These are phyloP conservation scores for Talaromyces sp. DNA, from an alignment of 2,329 filamentous ascomycete species.

Conservation along the genomic window DNA sequence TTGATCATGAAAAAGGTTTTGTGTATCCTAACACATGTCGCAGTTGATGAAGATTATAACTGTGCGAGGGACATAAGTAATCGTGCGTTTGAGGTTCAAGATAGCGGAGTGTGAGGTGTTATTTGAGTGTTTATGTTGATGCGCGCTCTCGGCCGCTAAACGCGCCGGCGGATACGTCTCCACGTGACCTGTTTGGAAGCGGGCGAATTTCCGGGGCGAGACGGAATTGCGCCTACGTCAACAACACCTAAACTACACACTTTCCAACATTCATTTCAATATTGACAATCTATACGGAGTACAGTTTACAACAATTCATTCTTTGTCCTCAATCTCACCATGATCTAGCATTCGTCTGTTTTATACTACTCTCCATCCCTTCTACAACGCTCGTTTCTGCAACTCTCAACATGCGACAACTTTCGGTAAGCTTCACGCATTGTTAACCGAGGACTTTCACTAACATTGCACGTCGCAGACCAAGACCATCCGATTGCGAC, in stretches of 20 bases:
- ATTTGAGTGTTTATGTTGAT: neutral
- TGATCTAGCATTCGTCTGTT: neutral
- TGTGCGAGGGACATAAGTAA: neutral
- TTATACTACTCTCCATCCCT: neutral
- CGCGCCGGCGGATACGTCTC: neutral
- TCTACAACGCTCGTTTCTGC: slow-evolving; percentile 2
- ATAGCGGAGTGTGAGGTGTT: neutral
- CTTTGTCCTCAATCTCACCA: neutral
- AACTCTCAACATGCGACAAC: slow-evolving; percentile 7
- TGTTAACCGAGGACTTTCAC: neutral
- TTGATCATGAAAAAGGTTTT: slow-evolving; percentile 27
- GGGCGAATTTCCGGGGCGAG: slow-evolving; percentile 1
- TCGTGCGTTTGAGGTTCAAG: neutral
- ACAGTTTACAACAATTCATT: neutral
- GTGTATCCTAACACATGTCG: slow-evolving; percentile 1
- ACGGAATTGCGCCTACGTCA: slow-evolving; percentile 14
- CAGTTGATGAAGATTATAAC: neutral
- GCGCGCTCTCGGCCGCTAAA: slow-evolving; percentile 9
- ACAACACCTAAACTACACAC: neutral
- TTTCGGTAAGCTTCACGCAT: slow-evolving; percentile 4
- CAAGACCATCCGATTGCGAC: neutral
- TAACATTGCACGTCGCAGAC: neutral
- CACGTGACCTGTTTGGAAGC: slow-evolving; percentile 8
- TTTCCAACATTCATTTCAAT: neutral
- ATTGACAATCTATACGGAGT: neutral